Evolutionary conservation across 305 asterid species (phyloP), one percentile per base, ranked within the genome.

Genomic region (Lippia alba): DNA sequence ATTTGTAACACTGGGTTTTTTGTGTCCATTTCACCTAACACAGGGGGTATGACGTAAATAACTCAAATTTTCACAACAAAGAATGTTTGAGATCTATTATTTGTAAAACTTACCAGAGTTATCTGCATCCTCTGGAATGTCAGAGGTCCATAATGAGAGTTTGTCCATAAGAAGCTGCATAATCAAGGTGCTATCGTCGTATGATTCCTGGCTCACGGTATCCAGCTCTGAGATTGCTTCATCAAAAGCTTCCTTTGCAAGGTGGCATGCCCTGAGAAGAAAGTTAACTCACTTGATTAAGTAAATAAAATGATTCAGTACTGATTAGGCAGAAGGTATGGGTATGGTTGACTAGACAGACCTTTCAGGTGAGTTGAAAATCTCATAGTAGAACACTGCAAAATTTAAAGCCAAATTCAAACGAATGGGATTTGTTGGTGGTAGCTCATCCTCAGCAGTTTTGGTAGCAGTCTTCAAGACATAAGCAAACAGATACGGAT

Each of bases 171-270:
- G 91, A 81, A 91, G 91, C 75, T 91, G 97, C 96, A 91, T 82
- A 64, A 91, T 91, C 84, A 91, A 78, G 80, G 96, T 91, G 81
- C 96, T 87, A 77, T 91, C 96, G 79, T 91, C 89, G 89, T 89
- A 89, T 44, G 97, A 91, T 59, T 91, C 97, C 83, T 91, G 94
- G 9, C 76, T 90, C 79, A 90, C 76, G 79, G 83, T 80, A 74
- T 90, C 96, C 63, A 90, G 90, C 77, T 90, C 92, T 0, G 95
- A 88, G 74, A 90, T 90, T 72, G 97, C 97, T 81, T 91, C 97
- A 82, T 90, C 97, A 83, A 91, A 89, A 67, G 97, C 97, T 81
- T 91, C 96, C 78, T 91, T 91, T n/a, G 95, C 96, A 53, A 90
- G 88, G 82, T 90, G 96, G 77, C 96, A 90, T 55, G 96, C 96